These are phyloP conservation scores for Aspergillus nanangensis DNA, from an alignment of 495 filamentous ascomycete species.

Conservation along the genomic window DNA sequence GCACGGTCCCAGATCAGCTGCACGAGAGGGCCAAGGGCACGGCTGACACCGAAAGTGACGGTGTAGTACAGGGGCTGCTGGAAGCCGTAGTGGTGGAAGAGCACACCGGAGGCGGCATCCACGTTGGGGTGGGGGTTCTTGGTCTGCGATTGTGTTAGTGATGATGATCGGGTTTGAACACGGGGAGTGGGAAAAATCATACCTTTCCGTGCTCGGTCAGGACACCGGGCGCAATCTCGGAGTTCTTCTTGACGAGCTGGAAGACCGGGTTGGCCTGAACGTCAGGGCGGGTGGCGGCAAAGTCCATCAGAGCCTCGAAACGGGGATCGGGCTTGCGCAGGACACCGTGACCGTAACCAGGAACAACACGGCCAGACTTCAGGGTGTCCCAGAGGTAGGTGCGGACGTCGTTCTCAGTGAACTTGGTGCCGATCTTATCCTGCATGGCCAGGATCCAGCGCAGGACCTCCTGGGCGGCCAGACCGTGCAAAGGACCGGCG, in stretches of 20 bases:
- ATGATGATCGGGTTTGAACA: background rate
- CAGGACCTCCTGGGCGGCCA: conserved; percentile 95
- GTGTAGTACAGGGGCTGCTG: conserved; percentile 97
- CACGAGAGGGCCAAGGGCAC: conserved; percentile 85
- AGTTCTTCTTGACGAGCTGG: conserved; percentile 86
- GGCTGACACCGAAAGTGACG: conserved; percentile 89
- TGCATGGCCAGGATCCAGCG: conserved; percentile 96
- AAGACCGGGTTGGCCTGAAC: conserved; percentile 87
- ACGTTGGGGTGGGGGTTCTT: conserved; percentile 99
- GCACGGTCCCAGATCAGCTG: conserved; percentile 97
- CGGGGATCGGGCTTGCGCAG: conserved; percentile 95
- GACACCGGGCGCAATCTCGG: conserved; percentile 75
- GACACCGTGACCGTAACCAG: conserved; percentile 97
- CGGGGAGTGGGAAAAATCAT: background rate
- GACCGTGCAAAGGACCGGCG: conserved; percentile 89
- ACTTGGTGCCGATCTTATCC: conserved; percentile 71
- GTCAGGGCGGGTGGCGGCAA: conserved; percentile 76
- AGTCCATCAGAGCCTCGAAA: conserved; percentile 95
- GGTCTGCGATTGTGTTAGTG: conserved; percentile 46
- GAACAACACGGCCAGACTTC: conserved; percentile 90
- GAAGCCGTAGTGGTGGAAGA: conserved; percentile 97
- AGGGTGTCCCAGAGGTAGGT: conserved; percentile 90
- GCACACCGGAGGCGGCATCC: conserved; percentile 82
- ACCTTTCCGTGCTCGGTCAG: conserved; percentile 89
- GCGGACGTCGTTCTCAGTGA: conserved; percentile 73